Evolutionary conservation across 345 rosid species (phyloP).

Genomic region (Syzygium grande): DNA sequence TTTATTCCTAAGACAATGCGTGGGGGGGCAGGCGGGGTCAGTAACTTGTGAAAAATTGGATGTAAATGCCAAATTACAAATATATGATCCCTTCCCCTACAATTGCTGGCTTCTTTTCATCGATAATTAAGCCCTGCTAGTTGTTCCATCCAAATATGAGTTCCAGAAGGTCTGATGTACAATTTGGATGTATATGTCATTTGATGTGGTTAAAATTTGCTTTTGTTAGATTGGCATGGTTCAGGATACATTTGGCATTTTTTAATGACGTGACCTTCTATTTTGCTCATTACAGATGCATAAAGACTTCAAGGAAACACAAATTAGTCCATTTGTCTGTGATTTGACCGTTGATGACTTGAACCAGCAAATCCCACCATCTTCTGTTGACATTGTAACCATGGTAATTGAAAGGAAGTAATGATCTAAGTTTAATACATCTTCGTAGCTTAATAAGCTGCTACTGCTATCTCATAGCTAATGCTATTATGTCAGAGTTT

Average conservation of each 20-base stretch:
- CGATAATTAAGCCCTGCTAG: not conserved
- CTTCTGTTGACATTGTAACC: constrained; percentile 81
- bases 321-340: constrained; percentile 56
- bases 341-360: constrained; percentile 78
- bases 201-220: not conserved
- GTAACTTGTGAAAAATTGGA: not conserved
- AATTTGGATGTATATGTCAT: not conserved
- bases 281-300: constrained; percentile 50
- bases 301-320: constrained; percentile 58
- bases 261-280: not conserved
- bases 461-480: not conserved
- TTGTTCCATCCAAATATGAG: not conserved
- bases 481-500: not conserved
- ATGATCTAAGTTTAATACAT: not conserved
- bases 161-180: not conserved
- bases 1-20: not conserved
- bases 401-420: constrained; percentile 45
- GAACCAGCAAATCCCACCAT: constrained; percentile 56
- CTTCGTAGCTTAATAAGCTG: not conserved
- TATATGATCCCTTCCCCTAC: not conserved
- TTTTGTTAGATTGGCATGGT: not conserved
- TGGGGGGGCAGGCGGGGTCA: not conserved
- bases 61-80: not conserved
- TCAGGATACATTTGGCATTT: not conserved
- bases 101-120: not conserved